phyloP scores from a whole-genome alignment of 345 rosid genomes.

The Noccaea caerulescens region DNA sequence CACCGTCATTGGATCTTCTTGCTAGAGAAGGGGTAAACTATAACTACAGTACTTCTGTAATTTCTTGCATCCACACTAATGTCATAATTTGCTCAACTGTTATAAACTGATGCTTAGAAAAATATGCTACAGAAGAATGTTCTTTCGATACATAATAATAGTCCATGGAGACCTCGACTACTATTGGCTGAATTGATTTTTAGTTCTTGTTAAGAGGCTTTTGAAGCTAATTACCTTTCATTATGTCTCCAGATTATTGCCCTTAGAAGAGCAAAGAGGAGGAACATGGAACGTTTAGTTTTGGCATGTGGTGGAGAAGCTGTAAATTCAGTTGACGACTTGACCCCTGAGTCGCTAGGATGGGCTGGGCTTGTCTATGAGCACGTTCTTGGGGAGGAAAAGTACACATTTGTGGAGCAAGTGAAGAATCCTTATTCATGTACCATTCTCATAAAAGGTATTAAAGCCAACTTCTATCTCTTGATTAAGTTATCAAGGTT shows the following conservation, averaged over 20 bases:
- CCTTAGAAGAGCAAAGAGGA: conserved; percentile 93
- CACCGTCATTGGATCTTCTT: conserved; percentile 87
- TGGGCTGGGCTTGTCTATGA: conserved; percentile 96
- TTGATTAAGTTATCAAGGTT: not conserved
- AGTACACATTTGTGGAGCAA: conserved; percentile 88
- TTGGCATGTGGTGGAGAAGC: conserved; percentile 96
- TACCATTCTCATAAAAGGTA: conserved; percentile 91
- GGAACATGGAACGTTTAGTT: conserved; percentile 93
- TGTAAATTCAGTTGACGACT: conserved; percentile 78
- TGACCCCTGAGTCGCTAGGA: conserved; percentile 86
- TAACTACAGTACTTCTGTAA: not conserved
- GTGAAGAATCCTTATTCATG: conserved; percentile 87
- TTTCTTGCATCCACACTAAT: conserved; percentile 2
- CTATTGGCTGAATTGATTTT: not conserved
- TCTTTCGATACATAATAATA: not conserved
- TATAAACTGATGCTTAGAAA: not conserved
- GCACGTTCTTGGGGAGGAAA: conserved; percentile 89
- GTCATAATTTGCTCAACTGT: not conserved
- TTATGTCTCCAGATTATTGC: conserved; percentile 69
- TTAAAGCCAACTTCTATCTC: conserved; percentile 1
- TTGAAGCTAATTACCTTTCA: conserved; percentile 7
- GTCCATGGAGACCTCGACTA: not conserved
- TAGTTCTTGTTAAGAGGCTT: not conserved
- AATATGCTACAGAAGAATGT: conserved; percentile 4
- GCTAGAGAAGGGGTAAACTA: conserved; percentile 87